phyloP scores from a whole-genome alignment of 2,329 filamentous ascomycete species.

The Raffaelea arxii region DNA sequence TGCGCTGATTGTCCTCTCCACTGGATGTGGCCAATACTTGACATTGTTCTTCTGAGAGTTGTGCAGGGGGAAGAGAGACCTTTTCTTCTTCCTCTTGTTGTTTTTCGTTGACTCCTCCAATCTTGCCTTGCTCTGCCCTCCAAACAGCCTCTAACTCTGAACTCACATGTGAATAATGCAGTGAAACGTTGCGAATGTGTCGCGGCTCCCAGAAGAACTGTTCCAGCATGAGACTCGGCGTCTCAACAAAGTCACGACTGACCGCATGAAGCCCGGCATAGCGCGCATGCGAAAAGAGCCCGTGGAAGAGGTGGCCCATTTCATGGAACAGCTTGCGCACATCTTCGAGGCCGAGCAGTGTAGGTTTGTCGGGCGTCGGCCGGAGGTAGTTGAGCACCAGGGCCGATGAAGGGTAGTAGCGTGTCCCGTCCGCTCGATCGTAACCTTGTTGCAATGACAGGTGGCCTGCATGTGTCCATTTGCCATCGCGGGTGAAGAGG shows the following conservation, averaged over 20 bases:
- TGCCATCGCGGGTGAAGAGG: background rate
- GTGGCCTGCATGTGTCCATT: background rate
- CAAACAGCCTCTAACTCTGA: background rate
- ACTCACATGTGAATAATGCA: background rate
- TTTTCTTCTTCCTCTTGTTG: background rate
- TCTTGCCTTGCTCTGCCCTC: background rate
- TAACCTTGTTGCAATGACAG: background rate
- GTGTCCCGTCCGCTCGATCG: background rate
- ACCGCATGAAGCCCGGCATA: background rate
- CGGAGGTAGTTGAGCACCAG: background rate
- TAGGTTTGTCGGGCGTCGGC: background rate
- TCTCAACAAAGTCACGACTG: background rate
- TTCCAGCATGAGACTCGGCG: background rate
- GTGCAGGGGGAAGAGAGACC: background rate
- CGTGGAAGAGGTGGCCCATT: background rate
- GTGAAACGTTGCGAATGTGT: background rate
- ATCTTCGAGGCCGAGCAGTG: background rate
- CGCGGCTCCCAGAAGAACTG: background rate
- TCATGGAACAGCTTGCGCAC: background rate
- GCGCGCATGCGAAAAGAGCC: background rate
- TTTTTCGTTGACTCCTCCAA: background rate
- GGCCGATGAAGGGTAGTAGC: background rate
- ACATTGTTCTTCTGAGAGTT: background rate
- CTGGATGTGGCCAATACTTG: background rate
- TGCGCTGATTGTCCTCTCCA: background rate